Evolutionary conservation across 2,329 filamentous ascomycete species (phyloP).

Genomic region (Aspergillus pseudoviridinutans): DNA sequence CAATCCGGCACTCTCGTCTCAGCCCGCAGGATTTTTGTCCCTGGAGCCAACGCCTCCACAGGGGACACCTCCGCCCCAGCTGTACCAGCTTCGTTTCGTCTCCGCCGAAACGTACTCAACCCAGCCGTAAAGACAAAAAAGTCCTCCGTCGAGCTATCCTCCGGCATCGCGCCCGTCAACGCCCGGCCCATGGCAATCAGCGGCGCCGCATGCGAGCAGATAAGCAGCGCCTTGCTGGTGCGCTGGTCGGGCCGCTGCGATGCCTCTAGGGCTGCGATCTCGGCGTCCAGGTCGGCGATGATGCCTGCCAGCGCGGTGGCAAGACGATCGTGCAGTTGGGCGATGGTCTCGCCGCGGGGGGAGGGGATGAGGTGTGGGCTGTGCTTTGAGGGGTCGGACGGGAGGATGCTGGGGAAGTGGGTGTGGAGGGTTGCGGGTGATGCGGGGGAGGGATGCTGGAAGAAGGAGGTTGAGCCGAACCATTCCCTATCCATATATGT

Average conservation of each 20-base stretch:
- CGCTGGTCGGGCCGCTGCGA: slow-evolving; percentile 52
- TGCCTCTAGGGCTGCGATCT: slow-evolving; percentile 37
- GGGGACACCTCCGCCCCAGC: slow-evolving; percentile 20
- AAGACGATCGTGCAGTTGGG: slow-evolving; percentile 74
- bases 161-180: slow-evolving; percentile 73
- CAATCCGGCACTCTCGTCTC: slow-evolving; percentile 42
- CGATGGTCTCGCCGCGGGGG: slow-evolving; percentile 71
- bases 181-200: slow-evolving; percentile 82
- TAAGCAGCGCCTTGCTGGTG: slow-evolving; percentile 59
- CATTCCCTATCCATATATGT: slow-evolving; percentile 62
- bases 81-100: no score
- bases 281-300: slow-evolving; percentile 66
- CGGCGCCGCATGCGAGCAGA: slow-evolving; percentile 86
- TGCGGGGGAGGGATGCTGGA: slow-evolving; percentile 79
- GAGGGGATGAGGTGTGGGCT: slow-evolving; percentile 63
- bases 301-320: slow-evolving; percentile 66
- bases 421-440: slow-evolving; percentile 56
- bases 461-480: slow-evolving; percentile 76
- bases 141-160: slow-evolving; percentile 68
- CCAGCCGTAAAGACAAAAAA: slow-evolving; percentile 83
- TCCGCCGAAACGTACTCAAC: slow-evolving; percentile 63
- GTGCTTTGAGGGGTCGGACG: slow-evolving; percentile 52
- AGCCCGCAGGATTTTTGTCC: slow-evolving; percentile 25
- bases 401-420: slow-evolving; percentile 56
- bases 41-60: slow-evolving; percentile 18